phyloP scores from a whole-genome alignment of 257 asterid species.

The Capsicum pubescens region DNA sequence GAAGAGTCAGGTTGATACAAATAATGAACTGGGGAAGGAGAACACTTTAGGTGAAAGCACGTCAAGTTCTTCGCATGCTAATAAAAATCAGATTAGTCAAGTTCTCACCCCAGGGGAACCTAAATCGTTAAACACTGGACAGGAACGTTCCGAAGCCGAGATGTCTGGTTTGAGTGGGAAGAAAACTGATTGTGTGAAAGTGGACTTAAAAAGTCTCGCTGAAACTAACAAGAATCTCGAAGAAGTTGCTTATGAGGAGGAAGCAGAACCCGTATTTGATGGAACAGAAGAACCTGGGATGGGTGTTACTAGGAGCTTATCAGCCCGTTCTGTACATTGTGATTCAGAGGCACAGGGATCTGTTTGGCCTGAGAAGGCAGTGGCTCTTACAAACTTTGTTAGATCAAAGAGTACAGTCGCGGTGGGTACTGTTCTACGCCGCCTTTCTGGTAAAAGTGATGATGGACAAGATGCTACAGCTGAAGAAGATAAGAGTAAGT shows the following conservation, averaged over 20 bases:
- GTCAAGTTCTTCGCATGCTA: constrained; percentile 34
- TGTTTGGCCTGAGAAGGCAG: constrained; percentile 89
- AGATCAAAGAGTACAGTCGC: constrained; percentile 79
- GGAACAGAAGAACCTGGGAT: constrained; percentile 66
- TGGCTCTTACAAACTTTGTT: constrained; percentile 65
- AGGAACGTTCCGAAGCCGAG: constrained; percentile 38
- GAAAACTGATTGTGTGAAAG: constrained; percentile 21
- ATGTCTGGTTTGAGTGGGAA: constrained; percentile 33
- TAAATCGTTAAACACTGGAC: constrained; percentile 36
- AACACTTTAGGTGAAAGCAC: constrained; percentile 35
- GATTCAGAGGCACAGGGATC: constrained; percentile 54
- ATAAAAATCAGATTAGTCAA: constrained; percentile 37
- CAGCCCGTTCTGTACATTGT: constrained; percentile 39
- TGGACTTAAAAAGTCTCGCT: constrained; percentile 33
- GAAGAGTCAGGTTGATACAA: constrained; percentile 29
- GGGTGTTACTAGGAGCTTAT: constrained; percentile 51
- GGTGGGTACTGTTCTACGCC: constrained; percentile 70
- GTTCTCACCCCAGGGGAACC: constrained; percentile 29
- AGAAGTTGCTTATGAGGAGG: constrained; percentile 52
- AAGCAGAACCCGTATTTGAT: constrained; percentile 71
- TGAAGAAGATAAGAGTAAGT: constrained; percentile 41
- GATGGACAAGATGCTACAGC: constrained; percentile 52
- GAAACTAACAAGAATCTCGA: constrained; percentile 39
- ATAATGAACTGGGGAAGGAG: constrained; percentile 35
- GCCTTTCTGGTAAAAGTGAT: constrained; percentile 71